Base-by-base conservation (phyloP, 768 basidiomycete genomes). In the Clitopilus hobsonii region DNA sequence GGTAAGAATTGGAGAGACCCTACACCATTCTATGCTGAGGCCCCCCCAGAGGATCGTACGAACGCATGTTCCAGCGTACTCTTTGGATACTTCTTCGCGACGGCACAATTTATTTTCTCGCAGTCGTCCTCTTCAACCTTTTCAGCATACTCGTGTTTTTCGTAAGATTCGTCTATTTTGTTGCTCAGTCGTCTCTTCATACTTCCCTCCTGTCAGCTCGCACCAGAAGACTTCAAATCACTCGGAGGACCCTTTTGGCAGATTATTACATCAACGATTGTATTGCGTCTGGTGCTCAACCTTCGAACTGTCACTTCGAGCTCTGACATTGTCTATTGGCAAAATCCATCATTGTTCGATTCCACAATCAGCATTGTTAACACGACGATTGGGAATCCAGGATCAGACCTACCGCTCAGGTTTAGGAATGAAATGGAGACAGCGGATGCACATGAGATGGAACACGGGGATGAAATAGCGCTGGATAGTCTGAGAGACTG, bases 51-150 rank as follows among this genome's bases (percentile, higher is more conserved):
- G 58, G 61, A 60, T 38, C 45, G 63, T 54, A 36, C 38, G 10
- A 54, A 14, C 29, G 3, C 6, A 8, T 7, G 14, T 22, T 16
- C 18, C 41, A 23, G 36, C 66, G 62, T 16, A 61, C 62, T 20
- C 49, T 67, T 23, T 57, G 60, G 20, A 51, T 65, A 20, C 64
- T 69, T 53, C 28, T 67, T n/a, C 59, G 66, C 23, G 67, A 69
- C 29, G 67, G 67, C 5, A 48, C 57, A 20, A 51, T 67, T n/a
- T 69, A 67, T 38, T 69, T 66, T 52, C 54, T 69, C 20, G 52
- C 60, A 13, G 65, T 69, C 10, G 65, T 66, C 52, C 30, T 63
- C 27, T 62, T 62, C 1, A 69, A 69, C 56, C 32, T 67, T 6
- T 26, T 65, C 30, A 69, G 66, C 50, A 59, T 61, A 16, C 48